Conservation (phyloP, 2,329 filamentous ascomycete genomes). For the Fusarium marasasianum region DNA sequence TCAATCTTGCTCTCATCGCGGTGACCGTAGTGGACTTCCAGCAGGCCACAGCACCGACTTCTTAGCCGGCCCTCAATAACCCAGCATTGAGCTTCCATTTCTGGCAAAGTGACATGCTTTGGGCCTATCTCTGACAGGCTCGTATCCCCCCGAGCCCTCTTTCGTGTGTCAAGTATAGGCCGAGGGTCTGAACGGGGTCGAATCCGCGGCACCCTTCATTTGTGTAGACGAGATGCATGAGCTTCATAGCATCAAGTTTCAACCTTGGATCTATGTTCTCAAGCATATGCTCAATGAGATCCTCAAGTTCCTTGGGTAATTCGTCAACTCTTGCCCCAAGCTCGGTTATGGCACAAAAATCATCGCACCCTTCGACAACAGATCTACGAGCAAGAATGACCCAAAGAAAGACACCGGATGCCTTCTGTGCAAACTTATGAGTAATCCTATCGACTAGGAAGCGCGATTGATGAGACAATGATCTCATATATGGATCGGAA, state of each 20-base stretch:
- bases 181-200: neutral
- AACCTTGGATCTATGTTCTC: neutral
- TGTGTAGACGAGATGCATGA: neutral
- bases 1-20: too few species aligned
- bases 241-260: neutral
- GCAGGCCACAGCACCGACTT: neutral
- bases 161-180: neutral
- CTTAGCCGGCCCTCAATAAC: neutral
- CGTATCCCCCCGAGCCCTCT: accelerated
- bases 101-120: accelerated
- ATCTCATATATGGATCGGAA: neutral
- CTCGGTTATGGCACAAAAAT: neutral
- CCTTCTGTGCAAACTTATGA: neutral
- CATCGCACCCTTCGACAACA: neutral
- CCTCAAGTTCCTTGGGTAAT: neutral
- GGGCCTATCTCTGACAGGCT: accelerated
- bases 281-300: neutral
- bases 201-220: neutral
- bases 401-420: neutral
- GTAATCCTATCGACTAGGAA: accelerated
- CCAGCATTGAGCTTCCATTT: neutral
- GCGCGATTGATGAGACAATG: neutral
- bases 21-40: neutral
- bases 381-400: neutral
- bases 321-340: neutral